phyloP scores from a whole-genome alignment of 2,329 filamentous ascomycete genomes.

The Colletotrichum tamarilloi region DNA sequence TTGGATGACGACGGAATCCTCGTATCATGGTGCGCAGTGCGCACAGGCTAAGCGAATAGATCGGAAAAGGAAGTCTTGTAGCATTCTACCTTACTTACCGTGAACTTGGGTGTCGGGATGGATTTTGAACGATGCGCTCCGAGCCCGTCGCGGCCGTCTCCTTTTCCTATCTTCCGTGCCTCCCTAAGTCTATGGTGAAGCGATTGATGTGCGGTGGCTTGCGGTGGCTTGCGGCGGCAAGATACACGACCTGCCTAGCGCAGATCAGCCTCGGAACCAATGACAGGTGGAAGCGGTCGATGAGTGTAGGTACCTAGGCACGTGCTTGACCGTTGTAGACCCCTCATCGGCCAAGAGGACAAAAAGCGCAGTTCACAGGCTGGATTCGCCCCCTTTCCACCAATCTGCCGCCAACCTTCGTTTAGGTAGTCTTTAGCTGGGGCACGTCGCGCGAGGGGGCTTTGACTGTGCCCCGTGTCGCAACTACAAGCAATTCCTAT shows the following conservation, averaged over 20 bases:
- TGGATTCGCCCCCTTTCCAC: neutral
- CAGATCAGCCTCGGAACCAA: constrained; percentile 26
- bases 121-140: neutral
- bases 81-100: neutral
- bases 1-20: neutral
- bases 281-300: neutral
- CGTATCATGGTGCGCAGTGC: neutral
- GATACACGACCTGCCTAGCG: constrained; percentile 16
- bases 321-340: neutral
- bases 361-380: neutral
- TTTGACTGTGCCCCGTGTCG: constrained; percentile 24
- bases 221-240: constrained; percentile 19
- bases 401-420: neutral
- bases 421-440: neutral
- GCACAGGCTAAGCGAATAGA: neutral
- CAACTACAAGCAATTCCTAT: constrained; percentile 1
- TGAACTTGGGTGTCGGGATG: neutral
- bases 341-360: neutral
- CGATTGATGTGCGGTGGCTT: constrained; percentile 14
- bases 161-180: neutral
- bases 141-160: neutral
- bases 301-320: neutral
- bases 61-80: neutral
- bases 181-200: neutral
- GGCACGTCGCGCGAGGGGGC: neutral